Conservation (phyloP, 1,284 basidiomycete genomes). For the Pseudozyma tsukubaensis region DNA sequence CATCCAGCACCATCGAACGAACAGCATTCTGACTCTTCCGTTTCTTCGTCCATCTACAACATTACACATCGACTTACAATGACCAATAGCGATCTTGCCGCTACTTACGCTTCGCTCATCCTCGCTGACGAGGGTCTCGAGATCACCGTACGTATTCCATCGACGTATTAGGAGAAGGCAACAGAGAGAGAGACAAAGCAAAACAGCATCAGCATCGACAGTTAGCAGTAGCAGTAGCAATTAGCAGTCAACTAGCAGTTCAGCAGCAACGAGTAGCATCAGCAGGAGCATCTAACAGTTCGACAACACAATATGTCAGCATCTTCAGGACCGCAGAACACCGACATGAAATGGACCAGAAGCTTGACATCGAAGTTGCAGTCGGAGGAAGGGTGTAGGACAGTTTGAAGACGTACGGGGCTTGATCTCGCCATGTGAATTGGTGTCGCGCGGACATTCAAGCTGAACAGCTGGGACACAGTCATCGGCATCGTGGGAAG, state of each 20-base stretch:
- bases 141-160: constrained; percentile 79
- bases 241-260: neutral
- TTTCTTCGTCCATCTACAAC: neutral
- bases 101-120: constrained; percentile 80
- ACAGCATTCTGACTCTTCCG: constrained; percentile 16
- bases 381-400: too few species aligned
- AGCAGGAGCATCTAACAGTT: neutral
- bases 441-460: too few species aligned
- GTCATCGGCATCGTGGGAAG: too few species aligned
- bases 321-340: neutral
- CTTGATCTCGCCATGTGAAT: too few species aligned
- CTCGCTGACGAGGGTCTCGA: constrained; percentile 91
- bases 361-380: neutral
- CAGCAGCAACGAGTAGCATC: neutral
- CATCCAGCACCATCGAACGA: neutral
- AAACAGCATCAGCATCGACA: constrained; percentile 8
- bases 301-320: neutral
- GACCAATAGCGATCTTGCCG: constrained; percentile 64
- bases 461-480: too few species aligned
- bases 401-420: too few species aligned
- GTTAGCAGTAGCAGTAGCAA: constrained; percentile 7
- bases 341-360: neutral
- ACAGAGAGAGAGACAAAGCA: neutral
- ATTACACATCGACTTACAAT: constrained; percentile 1
- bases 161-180: neutral